Evolutionary conservation across 495 filamentous ascomycete species (phyloP).

Genomic region (Filosporella fistucella): DNA sequence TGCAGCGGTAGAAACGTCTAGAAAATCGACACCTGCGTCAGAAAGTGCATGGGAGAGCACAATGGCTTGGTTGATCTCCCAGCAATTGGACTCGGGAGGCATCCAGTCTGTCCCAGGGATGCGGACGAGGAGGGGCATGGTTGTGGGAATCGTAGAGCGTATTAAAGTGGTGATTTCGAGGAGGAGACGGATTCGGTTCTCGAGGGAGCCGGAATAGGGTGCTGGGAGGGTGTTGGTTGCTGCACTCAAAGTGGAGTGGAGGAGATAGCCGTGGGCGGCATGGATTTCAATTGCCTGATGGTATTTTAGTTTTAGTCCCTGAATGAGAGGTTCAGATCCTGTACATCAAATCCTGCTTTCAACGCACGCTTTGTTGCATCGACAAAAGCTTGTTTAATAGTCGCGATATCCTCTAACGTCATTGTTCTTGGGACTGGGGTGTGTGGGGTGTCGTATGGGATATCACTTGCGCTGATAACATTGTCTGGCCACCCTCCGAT

Average conservation of each 20-base stretch:
- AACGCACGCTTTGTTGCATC: conserved; percentile 48
- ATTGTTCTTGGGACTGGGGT: conserved; percentile 49
- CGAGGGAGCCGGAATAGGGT: conserved; percentile 55
- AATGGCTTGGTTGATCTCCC: conserved; percentile 33
- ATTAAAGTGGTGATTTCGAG: conserved; percentile 51
- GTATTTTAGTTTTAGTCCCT: not conserved
- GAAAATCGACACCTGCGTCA: conserved; percentile 52
- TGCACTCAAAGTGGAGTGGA: conserved; percentile 47
- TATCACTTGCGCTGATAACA: conserved; percentile 25
- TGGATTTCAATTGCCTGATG: conserved; percentile 32
- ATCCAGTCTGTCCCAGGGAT: conserved; percentile 47
- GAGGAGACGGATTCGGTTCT: conserved; percentile 53
- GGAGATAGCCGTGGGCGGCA: conserved; percentile 44
- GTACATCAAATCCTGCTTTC: conserved; percentile 44
- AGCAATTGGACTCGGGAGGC: not conserved
- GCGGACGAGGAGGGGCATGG: conserved; percentile 62
- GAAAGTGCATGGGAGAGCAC: conserved; percentile 35
- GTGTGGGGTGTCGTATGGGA: conserved; percentile 47
- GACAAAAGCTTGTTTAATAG: conserved; percentile 51
- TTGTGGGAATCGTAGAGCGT: conserved; percentile 44
- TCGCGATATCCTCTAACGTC: conserved; percentile 51
- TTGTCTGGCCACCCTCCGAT: conserved; percentile 59
- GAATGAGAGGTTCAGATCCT: too few relatives aligned
- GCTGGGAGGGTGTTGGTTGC: conserved; percentile 55
- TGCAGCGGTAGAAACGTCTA: conserved; percentile 62